A percentile compares a stretch with the other conserved stretches of the same genome.
Evolutionary conservation across 2,329 filamentous ascomycete genomes (phyloP).

Genomic region (Xylariales sp.): DNA sequence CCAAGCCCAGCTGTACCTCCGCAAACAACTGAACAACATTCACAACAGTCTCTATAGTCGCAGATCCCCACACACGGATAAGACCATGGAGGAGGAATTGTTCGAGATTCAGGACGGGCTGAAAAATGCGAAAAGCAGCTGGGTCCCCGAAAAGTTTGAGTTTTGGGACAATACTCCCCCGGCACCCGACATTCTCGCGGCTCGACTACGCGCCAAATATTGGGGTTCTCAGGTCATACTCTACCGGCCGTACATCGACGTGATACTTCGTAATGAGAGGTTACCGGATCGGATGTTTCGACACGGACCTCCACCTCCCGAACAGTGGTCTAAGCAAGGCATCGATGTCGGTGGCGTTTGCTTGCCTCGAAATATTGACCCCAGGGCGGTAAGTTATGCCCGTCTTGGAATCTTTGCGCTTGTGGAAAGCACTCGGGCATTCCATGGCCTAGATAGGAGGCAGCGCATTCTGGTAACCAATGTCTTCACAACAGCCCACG

Average conservation of each 20-base stretch:
- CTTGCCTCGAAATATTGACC: slow-evolving; percentile 33
- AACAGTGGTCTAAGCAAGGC: slow-evolving; percentile 9
- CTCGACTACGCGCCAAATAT: slow-evolving; percentile 86
- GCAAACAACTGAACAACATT: slow-evolving; percentile 60
- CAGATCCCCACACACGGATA: slow-evolving; percentile 19
- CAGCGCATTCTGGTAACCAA: slow-evolving; percentile 84
- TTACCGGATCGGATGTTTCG: slow-evolving; percentile 18
- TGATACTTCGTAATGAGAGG: slow-evolving; percentile 42
- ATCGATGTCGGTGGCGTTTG: slow-evolving; percentile 12
- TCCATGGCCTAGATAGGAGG: slow-evolving; percentile 57
- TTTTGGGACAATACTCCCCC: slow-evolving; percentile 67
- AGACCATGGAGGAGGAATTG: slow-evolving; percentile 33
- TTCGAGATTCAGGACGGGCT: slow-evolving; percentile 43
- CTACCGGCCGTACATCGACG: slow-evolving; percentile 67
- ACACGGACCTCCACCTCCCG: slow-evolving; percentile 11
- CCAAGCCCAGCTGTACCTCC: slow-evolving; percentile 57
- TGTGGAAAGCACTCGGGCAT: slow-evolving; percentile 79
- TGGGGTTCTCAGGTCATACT: slow-evolving; percentile 91
- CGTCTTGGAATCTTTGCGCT: slow-evolving; percentile 66
- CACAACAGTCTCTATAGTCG: slow-evolving; percentile 49
- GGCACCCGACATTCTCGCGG: slow-evolving; percentile 70
- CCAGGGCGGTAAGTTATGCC: slow-evolving; percentile 50
- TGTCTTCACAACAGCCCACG: slow-evolving; percentile 90
- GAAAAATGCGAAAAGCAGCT: slow-evolving; percentile 36
- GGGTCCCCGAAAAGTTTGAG: slow-evolving; percentile 45